Base-by-base conservation (phyloP, 352 stramenopile genomes). In the Globisporangium megalacanthum region DNA sequence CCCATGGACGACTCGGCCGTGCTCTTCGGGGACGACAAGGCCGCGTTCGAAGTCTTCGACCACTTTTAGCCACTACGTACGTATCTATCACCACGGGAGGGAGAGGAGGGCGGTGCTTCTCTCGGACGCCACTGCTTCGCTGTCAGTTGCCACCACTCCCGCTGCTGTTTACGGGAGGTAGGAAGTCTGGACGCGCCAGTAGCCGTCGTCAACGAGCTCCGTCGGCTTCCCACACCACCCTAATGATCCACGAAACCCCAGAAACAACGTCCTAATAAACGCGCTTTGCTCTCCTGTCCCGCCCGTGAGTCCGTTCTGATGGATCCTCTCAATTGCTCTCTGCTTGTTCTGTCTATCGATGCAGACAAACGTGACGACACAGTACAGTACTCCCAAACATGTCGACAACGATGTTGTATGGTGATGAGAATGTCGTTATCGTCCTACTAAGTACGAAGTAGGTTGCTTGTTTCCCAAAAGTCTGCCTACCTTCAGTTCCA, bases 11-110 rank as follows among this genome's bases (percentile, higher is more conserved):
- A 94, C 62, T 83, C 82, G 37, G 73, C 85, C 48, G 71, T 90
- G 55, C 76, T 97, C 41, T 94, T 80, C 56, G 80, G 83, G 22
- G 82, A 94, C 56, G 89, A 97, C 61, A 80, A 86, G 63, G 79
- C 73, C 8, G 79, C 79, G 7, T 94, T 94, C 53, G 79, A 92
- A 56, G 79, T 88, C 60, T 93, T 94, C 72, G 81, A 94, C 63
- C 64, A 89, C 61, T 94, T 94, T 75, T 94, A 91, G 54, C 25
- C 14, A 41, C 41, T 44, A 4, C 42, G 29, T n/a, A 39, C 20
- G 47, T 52, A 17, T 52, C 2, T 37, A 15, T 8, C 7, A 19
- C 22, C 8, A 49, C 44, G 44, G 15, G 44, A 49, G 44, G 6
- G 42, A 48, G 22, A 9, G 22, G 6, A n/a, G 6, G 44, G 22